Percentiles rank a stretch among this genome's conserved stretches.
Evolutionary conservation across 768 basidiomycete species (phyloP).

Genomic region (Kwoniella mangroviensis): DNA sequence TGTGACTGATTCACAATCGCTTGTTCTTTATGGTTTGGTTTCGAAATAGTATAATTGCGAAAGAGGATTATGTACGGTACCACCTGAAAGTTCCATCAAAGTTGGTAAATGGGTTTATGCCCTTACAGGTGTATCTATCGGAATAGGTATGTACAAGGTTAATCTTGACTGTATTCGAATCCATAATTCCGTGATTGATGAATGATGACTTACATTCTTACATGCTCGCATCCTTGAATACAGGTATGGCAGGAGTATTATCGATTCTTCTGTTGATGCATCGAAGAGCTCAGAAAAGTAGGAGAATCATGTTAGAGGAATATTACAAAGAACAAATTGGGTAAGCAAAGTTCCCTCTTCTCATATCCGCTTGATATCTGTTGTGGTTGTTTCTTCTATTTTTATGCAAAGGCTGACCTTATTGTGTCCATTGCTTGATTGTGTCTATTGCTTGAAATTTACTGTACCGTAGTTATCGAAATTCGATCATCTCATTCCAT

Average conservation of each 20-base stretch:
- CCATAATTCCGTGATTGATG: background rate
- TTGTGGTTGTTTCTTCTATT: background rate
- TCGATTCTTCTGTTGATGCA: constrained; percentile 30
- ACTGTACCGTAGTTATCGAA: constrained; percentile 25
- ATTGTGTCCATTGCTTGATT: no score
- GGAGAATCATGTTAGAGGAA: constrained; percentile 31
- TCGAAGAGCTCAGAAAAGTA: constrained; percentile 10
- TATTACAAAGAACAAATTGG: constrained; percentile 35
- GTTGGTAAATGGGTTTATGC: constrained; percentile 34
- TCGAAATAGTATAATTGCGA: constrained; percentile 26
- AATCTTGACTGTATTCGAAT: background rate
- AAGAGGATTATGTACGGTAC: constrained; percentile 6
- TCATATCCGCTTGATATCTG: background rate
- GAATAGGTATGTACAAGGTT: constrained; percentile 17
- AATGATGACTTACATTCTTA: background rate
- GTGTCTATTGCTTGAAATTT: background rate
- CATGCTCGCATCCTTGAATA: background rate
- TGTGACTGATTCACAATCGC: no score
- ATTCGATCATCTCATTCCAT: constrained; percentile 40
- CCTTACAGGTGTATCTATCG: constrained; percentile 18
- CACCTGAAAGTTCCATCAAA: constrained; percentile 25
- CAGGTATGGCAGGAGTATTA: constrained; percentile 31
- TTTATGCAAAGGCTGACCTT: background rate
- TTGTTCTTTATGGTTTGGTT: no score
- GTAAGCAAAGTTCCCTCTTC: constrained; percentile 15